Evolutionary conservation across 176 grass and related monocot species (phyloP).

Genomic region (Aegilops bicornis): DNA sequence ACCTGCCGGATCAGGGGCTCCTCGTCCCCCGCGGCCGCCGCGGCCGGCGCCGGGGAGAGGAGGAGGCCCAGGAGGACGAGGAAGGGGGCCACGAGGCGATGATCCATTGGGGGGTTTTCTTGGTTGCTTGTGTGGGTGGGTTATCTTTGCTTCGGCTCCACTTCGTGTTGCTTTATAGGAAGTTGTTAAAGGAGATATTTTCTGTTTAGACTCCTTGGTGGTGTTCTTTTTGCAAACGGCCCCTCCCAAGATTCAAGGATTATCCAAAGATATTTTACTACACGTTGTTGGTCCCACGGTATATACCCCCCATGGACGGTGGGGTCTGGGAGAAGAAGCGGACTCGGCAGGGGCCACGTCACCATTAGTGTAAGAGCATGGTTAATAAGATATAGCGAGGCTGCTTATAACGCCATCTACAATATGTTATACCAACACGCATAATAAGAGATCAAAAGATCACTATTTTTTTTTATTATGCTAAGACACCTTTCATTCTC

Average conservation of each 20-base stretch:
- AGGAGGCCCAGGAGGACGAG: slow-evolving; percentile 30
- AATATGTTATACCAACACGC: too few relatives aligned
- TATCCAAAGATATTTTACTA: too few relatives aligned
- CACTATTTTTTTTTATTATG: too few relatives aligned
- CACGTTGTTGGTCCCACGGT: too few relatives aligned
- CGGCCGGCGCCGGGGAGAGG: neutral
- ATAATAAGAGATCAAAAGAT: too few relatives aligned
- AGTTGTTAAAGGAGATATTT: slow-evolving; percentile 14
- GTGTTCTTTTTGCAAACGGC: neutral
- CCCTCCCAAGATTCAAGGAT: neutral
- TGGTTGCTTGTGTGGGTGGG: slow-evolving; percentile 22
- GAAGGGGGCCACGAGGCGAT: slow-evolving; percentile 27
- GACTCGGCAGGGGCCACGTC: too few relatives aligned
- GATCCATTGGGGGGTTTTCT: slow-evolving; percentile 44
- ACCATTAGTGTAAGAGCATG: too few relatives aligned
- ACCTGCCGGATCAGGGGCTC: slow-evolving; percentile 79
- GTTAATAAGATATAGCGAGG: too few relatives aligned
- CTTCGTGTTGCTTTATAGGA: slow-evolving; percentile 20
- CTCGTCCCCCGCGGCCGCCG: slow-evolving; percentile 10
- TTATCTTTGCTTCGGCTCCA: slow-evolving; percentile 16
- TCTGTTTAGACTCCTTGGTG: neutral
- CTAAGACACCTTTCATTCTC: too few relatives aligned
- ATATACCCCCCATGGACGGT: too few relatives aligned
- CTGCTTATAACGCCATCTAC: too few relatives aligned
- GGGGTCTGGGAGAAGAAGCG: too few relatives aligned